A percentile compares a stretch with the other conserved stretches of the same genome.
Evolutionary conservation across 306 rosid species (phyloP).

Genomic region (Fragaria vesca): DNA sequence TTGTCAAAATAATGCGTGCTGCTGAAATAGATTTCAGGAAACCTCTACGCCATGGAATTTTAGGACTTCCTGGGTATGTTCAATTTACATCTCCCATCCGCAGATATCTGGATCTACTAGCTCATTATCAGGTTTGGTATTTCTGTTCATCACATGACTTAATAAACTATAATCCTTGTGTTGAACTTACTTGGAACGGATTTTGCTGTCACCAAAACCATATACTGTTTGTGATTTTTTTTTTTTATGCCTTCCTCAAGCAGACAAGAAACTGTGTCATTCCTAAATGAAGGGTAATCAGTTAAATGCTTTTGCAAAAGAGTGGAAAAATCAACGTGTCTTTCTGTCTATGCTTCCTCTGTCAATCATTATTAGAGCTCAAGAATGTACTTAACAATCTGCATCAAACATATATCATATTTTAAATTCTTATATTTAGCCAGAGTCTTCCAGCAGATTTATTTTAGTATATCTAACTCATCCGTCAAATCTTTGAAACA

Average conservation of each 20-base stretch:
- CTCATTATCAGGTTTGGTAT: conserved; percentile 81
- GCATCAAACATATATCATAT: background rate
- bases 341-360: background rate
- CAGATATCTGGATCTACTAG: conserved; percentile 91
- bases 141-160: conserved; percentile 17
- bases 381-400: background rate
- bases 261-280: background rate
- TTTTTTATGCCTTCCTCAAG: background rate
- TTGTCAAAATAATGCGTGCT: conserved; percentile 84
- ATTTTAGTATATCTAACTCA: background rate
- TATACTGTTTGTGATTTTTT: background rate
- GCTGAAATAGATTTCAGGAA: conserved; percentile 98
- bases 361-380: background rate
- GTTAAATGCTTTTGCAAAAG: background rate
- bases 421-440: background rate
- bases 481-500: background rate
- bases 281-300: background rate
- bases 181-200: background rate
- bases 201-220: conserved; percentile 1
- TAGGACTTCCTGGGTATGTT: conserved; percentile 91
- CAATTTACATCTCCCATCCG: conserved; percentile 99
- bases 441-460: background rate
- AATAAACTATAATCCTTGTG: conserved; percentile 13
- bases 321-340: background rate
- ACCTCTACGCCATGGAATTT: conserved; percentile 82